Conservation (phyloP, 306 rosid species). For the Acacia confusa region DNA sequence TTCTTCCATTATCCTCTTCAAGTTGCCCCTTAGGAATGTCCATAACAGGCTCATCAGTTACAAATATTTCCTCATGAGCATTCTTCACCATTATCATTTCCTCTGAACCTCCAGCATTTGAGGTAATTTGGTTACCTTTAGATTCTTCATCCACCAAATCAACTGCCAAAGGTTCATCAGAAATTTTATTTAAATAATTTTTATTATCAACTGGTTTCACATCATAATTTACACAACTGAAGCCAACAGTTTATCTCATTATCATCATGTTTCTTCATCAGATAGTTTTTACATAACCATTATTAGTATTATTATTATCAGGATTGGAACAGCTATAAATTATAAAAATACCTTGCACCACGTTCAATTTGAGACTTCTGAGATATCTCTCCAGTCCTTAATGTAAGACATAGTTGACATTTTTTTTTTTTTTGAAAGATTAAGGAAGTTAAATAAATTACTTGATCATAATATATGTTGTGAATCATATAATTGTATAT, state of each 20-base stretch:
- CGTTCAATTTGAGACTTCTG: conserved; percentile 31
- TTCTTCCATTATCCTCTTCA: conserved; percentile 36
- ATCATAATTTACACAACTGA: conserved; percentile 15
- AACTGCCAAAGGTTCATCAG: conserved; percentile 25
- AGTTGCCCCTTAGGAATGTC: conserved; percentile 26
- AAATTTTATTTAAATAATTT: conserved; percentile 22
- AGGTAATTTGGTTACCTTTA: conserved; percentile 30
- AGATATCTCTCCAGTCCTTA: background rate
- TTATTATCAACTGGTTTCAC: conserved; percentile 14
- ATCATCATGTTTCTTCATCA: background rate
- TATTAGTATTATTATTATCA: conserved; percentile 15
- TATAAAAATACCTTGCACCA: conserved; percentile 25
- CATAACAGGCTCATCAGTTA: conserved; percentile 16
- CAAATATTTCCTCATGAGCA: conserved; percentile 13
- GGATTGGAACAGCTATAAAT: conserved; percentile 14
- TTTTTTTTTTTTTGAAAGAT: too few relatives aligned
- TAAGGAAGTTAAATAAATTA: too few relatives aligned
- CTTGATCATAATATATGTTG: too few relatives aligned
- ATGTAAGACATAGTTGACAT: too few relatives aligned
- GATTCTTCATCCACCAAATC: conserved; percentile 27
- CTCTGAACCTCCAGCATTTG: conserved; percentile 28
- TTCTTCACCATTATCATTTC: conserved; percentile 18
- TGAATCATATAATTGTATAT: too few relatives aligned
- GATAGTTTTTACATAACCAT: conserved; percentile 12
- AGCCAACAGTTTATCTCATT: conserved; percentile 1